Base-by-base conservation (phyloP, 1,139 yeast genomes). In the Scheffersomyces cryptocercus region DNA sequence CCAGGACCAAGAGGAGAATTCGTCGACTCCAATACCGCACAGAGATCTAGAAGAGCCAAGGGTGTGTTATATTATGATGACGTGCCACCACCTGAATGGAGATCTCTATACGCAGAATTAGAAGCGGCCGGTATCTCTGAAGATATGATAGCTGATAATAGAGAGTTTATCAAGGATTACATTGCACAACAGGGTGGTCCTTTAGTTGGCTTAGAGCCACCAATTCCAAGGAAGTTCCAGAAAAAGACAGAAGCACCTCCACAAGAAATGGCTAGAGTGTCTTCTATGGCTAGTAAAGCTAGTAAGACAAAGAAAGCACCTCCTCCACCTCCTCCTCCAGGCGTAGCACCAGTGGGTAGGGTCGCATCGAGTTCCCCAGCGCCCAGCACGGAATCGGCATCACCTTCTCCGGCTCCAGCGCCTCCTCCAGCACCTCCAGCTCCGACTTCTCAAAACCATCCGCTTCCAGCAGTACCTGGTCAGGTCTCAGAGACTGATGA, bases 91-190 rank as follows among this genome's bases (percentile, higher is more conserved):
- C 85, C 87, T 4, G 95, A 88, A 62, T 88, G 96, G 96, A 67
- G 91, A 38, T 73, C 86, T 2, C 73, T 89, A 44, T 87, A 88
- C 52, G 70, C 79, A 5, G 93, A 86, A 58, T 72, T 89, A 44
- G 95, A 84, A 32, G 73, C 79, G 15, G 86, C 87, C 42, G 97
- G 96, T 0, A 88, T 89, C 45, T 67, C 90, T 0, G 95, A 88
- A 57, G 96, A 88, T 54, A 86, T 87, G 91, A 88, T 89, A 63
- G 95, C 93, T 1, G 95, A 87, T 47, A 87, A 88, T 58, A 74
- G 90, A 49, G 88, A 85, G 49, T 88, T 88, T 59, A 88, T 88
- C 54, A 88, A 87, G 61, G 84, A 82, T 44, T 88, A 86, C 57
- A 86, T 88, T 50, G 68, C 82, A 6, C 74, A 84, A 55, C 87